These are phyloP conservation scores for Rhodotorula kratochvilovae DNA, from an alignment of 768 basidiomycete species.

Conservation along the genomic window DNA sequence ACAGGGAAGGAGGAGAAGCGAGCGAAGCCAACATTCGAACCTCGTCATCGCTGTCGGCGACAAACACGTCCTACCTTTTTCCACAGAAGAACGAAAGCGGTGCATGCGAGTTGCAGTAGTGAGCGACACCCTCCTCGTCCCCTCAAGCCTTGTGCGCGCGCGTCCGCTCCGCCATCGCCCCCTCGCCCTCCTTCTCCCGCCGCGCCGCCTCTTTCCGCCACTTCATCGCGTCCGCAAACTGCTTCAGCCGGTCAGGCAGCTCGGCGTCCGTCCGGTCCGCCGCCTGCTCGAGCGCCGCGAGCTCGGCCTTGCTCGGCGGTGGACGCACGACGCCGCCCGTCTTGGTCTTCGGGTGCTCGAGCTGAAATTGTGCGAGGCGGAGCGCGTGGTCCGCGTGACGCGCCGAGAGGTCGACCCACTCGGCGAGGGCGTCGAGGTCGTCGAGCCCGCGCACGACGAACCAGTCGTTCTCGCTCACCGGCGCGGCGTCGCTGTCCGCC, in stretches of 20 bases:
- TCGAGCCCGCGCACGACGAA: slow-evolving; percentile 2
- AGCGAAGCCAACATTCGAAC: no score
- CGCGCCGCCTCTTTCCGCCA: not conserved
- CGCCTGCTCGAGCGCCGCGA: not conserved
- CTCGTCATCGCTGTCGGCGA: not conserved
- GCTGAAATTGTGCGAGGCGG: not conserved
- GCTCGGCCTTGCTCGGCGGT: not conserved
- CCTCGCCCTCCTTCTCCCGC: not conserved
- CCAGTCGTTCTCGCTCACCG: not conserved
- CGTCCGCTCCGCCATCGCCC: not conserved
- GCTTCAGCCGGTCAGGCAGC: not conserved
- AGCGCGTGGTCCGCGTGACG: not conserved
- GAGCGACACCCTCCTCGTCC: not conserved
- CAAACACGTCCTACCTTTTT: not conserved
- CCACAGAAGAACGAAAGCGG: not conserved
- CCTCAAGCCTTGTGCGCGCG: not conserved
- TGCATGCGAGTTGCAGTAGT: not conserved
- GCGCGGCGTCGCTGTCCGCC: not conserved
- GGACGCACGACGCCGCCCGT: not conserved
- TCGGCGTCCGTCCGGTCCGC: not conserved
- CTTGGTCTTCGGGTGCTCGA: slow-evolving; percentile 11
- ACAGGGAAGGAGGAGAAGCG: not conserved
- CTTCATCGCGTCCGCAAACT: slow-evolving; percentile 4
- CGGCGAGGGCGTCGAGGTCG: slow-evolving; percentile 5
- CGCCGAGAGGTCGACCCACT: not conserved